Evolutionary conservation across 2,329 filamentous ascomycete genomes (phyloP), one percentile per base, ranked within the genome.

Genomic region (Emergomyces orientalis): DNA sequence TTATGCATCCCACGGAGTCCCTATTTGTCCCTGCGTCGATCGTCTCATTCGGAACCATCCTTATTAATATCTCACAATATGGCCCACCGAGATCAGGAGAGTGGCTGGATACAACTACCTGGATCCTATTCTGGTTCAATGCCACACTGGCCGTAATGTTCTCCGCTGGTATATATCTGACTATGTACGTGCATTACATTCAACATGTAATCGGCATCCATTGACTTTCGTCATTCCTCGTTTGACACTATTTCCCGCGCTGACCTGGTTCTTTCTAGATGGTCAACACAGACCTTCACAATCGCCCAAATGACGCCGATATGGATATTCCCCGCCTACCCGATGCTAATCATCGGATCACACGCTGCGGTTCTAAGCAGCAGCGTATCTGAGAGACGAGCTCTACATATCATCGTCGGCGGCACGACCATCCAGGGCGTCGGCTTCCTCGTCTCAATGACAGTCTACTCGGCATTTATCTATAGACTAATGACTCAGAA

Each of bases 401-500:
- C 81, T 0, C 75, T 86, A n/a, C 73, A 76, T 2, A 81, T 87
- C 63, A 82, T 87, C 39, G 74, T 87, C 47, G 83, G 82, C 6
- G 85, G 84, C 13, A 82, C 80, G 63, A 80, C 84, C 2, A 80
- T 86, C 43, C 85, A 87, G 72, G 84, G 84, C n/a, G 82, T 86
- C 58, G 85, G 84, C 1, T 87, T 86, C 69, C 72, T 87, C 66
- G 81, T 87, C 52, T 82, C 82, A 0, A 82, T 93, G 63, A 92
- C 92, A 87, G 89, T 95, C 32, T 91, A 91, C 65, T 85, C 88
- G 0, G 88, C 90, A 59, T 94, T 92, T 71, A 84, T 95, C 59
- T 94, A 94, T 72, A 85, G 90, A 37, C 81, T 95, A 34, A 94
- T 94, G 90, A 93, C 90, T 0, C 88, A 93, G 70, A 94, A 94